These are phyloP conservation scores for Noccaea caerulescens DNA, from an alignment of 345 rosid species.

Conservation along the genomic window DNA sequence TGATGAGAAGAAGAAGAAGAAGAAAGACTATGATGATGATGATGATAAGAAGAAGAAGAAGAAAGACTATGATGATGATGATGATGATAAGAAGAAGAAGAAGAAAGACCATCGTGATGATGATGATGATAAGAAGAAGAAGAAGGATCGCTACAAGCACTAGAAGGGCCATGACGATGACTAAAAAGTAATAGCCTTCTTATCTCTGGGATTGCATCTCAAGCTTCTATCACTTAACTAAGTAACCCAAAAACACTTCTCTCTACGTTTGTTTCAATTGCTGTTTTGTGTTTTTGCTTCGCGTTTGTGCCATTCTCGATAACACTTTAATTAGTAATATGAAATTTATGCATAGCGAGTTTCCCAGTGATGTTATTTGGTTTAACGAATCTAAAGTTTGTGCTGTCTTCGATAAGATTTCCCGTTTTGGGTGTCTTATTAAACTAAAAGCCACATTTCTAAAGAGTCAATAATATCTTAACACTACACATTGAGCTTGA, in stretches of 20 bases:
- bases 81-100: conserved; percentile 1
- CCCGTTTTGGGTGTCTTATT: no score
- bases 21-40: not conserved
- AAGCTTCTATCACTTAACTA: conserved; percentile 10
- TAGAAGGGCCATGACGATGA: conserved; percentile 35
- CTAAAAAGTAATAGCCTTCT: not conserved
- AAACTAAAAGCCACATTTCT: no score
- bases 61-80: not conserved
- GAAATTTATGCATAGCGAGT: not conserved
- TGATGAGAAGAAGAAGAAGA: conserved; percentile 17
- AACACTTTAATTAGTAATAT: not conserved
- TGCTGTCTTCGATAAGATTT: no score
- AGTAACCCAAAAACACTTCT: conserved; percentile 7
- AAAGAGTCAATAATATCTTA: no score
- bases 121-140: conserved; percentile 31
- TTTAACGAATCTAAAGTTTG: not conserved
- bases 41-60: conserved; percentile 1
- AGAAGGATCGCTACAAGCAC: conserved; percentile 19
- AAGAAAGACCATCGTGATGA: not conserved
- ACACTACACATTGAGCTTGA: no score
- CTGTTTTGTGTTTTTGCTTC: conserved; percentile 21
- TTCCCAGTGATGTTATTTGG: conserved; percentile 14
- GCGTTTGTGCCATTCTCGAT: conserved; percentile 23
- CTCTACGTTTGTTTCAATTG: conserved; percentile 2
- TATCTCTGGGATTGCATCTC: not conserved